phyloP scores from a whole-genome alignment of 106 monocot genomes.

The Dendrobium huoshanense region DNA sequence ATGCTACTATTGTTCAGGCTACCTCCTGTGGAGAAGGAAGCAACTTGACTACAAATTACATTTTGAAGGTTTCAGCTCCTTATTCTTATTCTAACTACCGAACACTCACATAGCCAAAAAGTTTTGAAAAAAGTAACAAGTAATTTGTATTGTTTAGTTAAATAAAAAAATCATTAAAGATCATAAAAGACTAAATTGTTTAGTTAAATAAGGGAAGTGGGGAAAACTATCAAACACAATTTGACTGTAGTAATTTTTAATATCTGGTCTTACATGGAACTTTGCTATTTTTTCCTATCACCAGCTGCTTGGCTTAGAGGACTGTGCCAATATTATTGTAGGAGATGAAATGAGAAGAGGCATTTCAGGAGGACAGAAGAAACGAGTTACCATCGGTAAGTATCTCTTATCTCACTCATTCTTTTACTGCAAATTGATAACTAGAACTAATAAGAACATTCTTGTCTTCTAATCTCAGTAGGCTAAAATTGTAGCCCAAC shows the following conservation, averaged over 20 bases:
- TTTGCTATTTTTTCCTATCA: background rate
- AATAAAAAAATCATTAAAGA: background rate
- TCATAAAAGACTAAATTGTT: background rate
- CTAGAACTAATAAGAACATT: background rate
- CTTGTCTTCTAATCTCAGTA: background rate
- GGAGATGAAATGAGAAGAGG: constrained; percentile 79
- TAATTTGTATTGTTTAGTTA: no score
- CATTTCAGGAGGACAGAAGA: constrained; percentile 81
- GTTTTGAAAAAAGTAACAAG: background rate
- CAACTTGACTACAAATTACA: constrained; percentile 34
- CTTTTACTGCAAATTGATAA: background rate
- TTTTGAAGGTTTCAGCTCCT: constrained; percentile 30
- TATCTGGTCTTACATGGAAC: background rate
- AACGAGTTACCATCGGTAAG: constrained; percentile 63
- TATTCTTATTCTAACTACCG: background rate
- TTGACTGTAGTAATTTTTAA: background rate
- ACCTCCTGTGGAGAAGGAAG: constrained; percentile 21
- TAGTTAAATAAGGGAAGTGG: background rate
- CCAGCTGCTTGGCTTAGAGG: constrained; percentile 53
- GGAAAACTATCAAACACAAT: background rate
- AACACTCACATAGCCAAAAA: background rate
- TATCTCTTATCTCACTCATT: background rate
- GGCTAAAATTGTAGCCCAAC: background rate
- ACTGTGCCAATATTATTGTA: constrained; percentile 55
- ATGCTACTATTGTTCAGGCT: constrained; percentile 11